phyloP scores from a whole-genome alignment of 2,329 filamentous ascomycete genomes.

The Fusarium nematophilum region DNA sequence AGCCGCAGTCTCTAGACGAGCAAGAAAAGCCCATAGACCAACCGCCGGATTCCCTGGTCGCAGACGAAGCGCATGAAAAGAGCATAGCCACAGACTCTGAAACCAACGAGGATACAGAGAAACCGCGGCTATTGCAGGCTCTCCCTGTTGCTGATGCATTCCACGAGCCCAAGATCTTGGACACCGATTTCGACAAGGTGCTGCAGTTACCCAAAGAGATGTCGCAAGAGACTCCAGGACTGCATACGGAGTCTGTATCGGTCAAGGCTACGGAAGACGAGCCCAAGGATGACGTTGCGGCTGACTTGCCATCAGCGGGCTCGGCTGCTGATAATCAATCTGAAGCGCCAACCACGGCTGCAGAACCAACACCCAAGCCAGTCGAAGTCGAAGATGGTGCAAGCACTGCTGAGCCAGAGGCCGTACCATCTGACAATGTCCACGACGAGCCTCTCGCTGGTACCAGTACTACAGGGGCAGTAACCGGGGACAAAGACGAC shows the following conservation, averaged over 20 bases:
- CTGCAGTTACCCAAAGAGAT: not conserved
- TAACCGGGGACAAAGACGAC: not conserved
- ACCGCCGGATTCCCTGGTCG: not conserved
- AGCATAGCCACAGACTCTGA: no score
- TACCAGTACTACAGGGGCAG: no score
- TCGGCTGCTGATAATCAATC: no score
- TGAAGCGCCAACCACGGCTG: not conserved
- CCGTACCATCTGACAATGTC: no score
- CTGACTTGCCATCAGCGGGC: not conserved
- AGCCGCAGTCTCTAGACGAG: not conserved
- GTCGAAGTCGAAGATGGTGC: not conserved
- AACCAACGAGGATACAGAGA: not conserved
- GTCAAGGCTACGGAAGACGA: not conserved
- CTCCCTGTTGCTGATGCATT: not conserved
- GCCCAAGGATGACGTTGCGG: not conserved
- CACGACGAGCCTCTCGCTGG: no score
- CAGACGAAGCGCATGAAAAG: not conserved
- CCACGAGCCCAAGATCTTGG: conserved; percentile 3
- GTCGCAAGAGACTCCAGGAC: not conserved
- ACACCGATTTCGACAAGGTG: conserved; percentile 6
- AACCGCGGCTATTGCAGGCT: not conserved
- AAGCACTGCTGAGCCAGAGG: not conserved
- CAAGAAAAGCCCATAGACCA: not conserved
- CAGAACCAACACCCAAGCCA: conserved; percentile 1
- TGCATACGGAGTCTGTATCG: not conserved